These are phyloP conservation scores for Aspergillus avenaceus DNA, from an alignment of 495 filamentous ascomycete species.

Conservation along the genomic window DNA sequence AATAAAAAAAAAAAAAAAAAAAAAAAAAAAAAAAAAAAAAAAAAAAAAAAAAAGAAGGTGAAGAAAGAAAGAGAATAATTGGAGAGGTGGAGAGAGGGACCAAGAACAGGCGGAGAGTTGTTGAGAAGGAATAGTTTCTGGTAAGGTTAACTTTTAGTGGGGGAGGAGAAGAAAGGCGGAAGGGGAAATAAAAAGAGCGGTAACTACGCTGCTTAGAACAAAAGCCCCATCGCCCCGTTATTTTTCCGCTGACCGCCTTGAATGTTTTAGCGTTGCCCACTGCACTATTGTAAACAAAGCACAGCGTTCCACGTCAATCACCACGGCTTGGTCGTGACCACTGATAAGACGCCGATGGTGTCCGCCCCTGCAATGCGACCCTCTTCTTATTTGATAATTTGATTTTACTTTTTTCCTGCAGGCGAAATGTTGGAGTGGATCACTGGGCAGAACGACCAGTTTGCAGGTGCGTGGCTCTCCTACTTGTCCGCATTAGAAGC, in stretches of 20 bases:
- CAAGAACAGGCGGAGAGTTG: neutral
- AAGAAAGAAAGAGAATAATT: neutral
- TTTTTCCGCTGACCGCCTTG: constrained; percentile 23
- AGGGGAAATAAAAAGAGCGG: constrained; percentile 11
- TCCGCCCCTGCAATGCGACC: constrained; percentile 12
- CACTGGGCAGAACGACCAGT: constrained; percentile 21
- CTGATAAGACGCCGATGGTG: constrained; percentile 14
- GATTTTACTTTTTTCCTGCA: constrained; percentile 13
- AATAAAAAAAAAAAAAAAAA: constrained; percentile 11
- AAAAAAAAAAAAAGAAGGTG: neutral
- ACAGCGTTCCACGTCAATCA: constrained; percentile 29
- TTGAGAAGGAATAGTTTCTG: neutral
- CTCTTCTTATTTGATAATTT: constrained; percentile 8
- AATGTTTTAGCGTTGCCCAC: constrained; percentile 3
- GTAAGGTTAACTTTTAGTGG: neutral
- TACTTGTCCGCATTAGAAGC: constrained; percentile 4
- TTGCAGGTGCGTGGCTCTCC: constrained; percentile 24
- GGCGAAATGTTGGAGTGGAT: constrained; percentile 30
- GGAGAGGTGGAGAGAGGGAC: no score
- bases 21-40: neutral
- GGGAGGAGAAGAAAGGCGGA: constrained; percentile 6
- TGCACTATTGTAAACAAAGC: constrained; percentile 28
- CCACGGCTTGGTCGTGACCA: constrained; percentile 1
- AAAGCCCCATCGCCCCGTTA: constrained; percentile 6
- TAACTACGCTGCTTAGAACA: constrained; percentile 5